A percentile compares a stretch with the other conserved stretches of the same genome.
These are phyloP conservation scores for Prunus mira DNA, from an alignment of 306 rosid genomes.

Conservation along the genomic window DNA sequence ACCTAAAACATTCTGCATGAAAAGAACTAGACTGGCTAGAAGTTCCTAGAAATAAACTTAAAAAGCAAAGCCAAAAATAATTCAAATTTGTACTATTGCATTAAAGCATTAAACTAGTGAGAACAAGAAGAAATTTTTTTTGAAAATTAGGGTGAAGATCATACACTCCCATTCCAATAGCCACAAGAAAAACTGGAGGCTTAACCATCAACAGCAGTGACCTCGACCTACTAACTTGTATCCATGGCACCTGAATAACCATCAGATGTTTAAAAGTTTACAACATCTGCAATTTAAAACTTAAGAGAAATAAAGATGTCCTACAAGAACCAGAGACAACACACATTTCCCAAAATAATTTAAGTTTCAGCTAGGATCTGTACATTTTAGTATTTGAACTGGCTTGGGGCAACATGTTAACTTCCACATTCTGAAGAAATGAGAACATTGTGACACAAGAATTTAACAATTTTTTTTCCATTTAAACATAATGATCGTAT, in stretches of 20 bases:
- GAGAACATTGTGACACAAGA: not conserved
- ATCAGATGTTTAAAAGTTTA: slow-evolving; percentile 18
- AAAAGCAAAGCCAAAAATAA: not conserved
- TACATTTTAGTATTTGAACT: not conserved
- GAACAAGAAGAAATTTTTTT: not conserved
- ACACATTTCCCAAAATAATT: not conserved
- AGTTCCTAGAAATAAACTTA: not conserved
- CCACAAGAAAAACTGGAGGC: slow-evolving; percentile 73
- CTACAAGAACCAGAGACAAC: not conserved
- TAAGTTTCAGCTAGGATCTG: not conserved
- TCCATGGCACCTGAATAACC: slow-evolving; percentile 87
- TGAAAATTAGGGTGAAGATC: slow-evolving; percentile 21
- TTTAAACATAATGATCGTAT: too few species aligned
- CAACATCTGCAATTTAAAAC: slow-evolving; percentile 18
- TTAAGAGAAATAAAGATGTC: not conserved
- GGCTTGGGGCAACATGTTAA: not conserved
- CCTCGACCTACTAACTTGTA: slow-evolving; percentile 90
- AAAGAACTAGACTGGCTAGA: not conserved
- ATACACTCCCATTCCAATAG: slow-evolving; percentile 87
- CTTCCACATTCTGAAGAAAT: not conserved
- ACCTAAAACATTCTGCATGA: not conserved
- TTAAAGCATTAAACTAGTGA: slow-evolving; percentile 16
- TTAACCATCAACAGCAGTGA: slow-evolving; percentile 72
- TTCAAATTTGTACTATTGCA: slow-evolving; percentile 3
- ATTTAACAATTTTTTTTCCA: not conserved